Percentiles rank a stretch among this genome's conserved stretches.
phyloP scores from a whole-genome alignment of 345 rosid genomes.

The Eutrema japonicum region DNA sequence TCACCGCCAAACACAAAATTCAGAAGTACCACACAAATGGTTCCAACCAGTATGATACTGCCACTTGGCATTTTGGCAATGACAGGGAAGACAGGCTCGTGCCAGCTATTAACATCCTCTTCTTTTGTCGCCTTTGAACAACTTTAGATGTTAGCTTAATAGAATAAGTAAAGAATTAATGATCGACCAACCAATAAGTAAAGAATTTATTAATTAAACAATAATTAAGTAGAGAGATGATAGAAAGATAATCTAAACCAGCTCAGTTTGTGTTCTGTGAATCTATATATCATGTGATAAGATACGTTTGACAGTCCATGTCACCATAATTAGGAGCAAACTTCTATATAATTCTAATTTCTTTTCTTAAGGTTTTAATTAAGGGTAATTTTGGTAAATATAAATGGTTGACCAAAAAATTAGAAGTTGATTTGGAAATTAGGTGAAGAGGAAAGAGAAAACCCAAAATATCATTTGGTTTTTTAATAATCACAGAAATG shows the following conservation, averaged over 20 bases:
- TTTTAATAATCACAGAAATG: too few relatives aligned
- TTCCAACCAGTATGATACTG: neutral
- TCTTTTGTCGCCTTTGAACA: neutral
- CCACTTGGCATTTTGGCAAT: slow-evolving; percentile 22
- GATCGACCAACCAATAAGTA: slow-evolving; percentile 31
- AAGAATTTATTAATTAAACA: neutral
- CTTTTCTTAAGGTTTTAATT: neutral
- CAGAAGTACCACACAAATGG: neutral
- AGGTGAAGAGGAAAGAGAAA: too few relatives aligned
- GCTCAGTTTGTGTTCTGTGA: slow-evolving; percentile 25
- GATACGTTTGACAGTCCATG: slow-evolving; percentile 35
- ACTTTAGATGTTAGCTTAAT: slow-evolving; percentile 25
- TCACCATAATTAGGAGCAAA: slow-evolving; percentile 24
- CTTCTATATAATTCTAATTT: neutral
- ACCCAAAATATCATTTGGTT: too few relatives aligned
- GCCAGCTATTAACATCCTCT: slow-evolving; percentile 27
- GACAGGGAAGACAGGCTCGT: slow-evolving; percentile 16
- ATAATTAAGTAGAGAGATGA: slow-evolving; percentile 11
- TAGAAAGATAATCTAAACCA: slow-evolving; percentile 25
- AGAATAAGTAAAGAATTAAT: too few relatives aligned
- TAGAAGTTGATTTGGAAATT: too few relatives aligned
- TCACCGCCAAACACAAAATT: neutral
- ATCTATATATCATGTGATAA: slow-evolving; percentile 33
- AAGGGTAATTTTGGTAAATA: too few relatives aligned
- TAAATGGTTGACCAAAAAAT: too few relatives aligned